phyloP scores from a whole-genome alignment of 176 grass and related monocot species.

The Avena atlantica region DNA sequence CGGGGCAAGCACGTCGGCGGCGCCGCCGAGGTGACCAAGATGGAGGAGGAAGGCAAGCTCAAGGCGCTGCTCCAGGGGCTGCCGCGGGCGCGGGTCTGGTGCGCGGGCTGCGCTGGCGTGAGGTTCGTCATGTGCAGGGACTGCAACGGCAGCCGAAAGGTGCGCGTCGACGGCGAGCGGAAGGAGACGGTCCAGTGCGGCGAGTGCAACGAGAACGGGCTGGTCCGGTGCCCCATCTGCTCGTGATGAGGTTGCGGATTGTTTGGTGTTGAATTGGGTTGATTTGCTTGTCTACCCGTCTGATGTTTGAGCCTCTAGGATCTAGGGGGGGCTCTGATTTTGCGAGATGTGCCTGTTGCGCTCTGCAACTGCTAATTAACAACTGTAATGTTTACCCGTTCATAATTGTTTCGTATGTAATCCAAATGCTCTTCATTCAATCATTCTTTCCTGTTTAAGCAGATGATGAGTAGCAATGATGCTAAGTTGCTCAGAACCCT shows the following conservation, averaged over 20 bases:
- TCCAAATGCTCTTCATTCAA: slow-evolving; percentile 10
- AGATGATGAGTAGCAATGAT: background rate
- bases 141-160: slow-evolving; percentile 97
- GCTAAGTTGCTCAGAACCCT: too few relatives aligned
- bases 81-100: slow-evolving; percentile 71
- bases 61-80: slow-evolving; percentile 66
- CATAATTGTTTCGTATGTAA: slow-evolving; percentile 44
- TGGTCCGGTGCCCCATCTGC: slow-evolving; percentile 92
- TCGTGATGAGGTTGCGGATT: slow-evolving; percentile 48
- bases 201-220: slow-evolving; percentile 93
- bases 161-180: slow-evolving; percentile 66
- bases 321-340: slow-evolving; percentile 21
- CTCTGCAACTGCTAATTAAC: slow-evolving; percentile 46
- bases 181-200: slow-evolving; percentile 70
- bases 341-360: slow-evolving; percentile 40
- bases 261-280: slow-evolving; percentile 48
- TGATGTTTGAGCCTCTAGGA: background rate
- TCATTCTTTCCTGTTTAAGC: background rate
- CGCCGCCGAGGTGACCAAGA: slow-evolving; percentile 65
- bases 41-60: slow-evolving; percentile 92
- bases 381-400: slow-evolving; percentile 45
- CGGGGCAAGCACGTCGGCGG: slow-evolving; percentile 73
- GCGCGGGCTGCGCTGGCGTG: slow-evolving; percentile 85
- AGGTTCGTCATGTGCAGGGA: slow-evolving; percentile 93
- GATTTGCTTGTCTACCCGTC: slow-evolving; percentile 64